These are phyloP conservation scores for Curvularia verruculosa DNA, from an alignment of 2,329 filamentous ascomycete genomes.

Conservation along the genomic window DNA sequence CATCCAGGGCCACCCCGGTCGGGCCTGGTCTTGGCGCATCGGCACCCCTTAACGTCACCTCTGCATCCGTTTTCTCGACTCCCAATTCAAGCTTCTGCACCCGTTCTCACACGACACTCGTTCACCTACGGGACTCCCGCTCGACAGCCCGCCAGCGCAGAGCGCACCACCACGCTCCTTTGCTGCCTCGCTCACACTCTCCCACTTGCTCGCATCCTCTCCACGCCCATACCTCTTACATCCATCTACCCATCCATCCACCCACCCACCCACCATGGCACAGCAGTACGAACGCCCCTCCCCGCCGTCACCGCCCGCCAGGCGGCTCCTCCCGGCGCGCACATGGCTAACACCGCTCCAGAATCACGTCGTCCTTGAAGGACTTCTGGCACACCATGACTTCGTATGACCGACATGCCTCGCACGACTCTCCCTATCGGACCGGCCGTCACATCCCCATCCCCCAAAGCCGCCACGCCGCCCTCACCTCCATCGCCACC, in stretches of 20 bases:
- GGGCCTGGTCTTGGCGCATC: conserved; percentile 18
- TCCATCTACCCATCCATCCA: not conserved
- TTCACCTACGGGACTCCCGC: conserved; percentile 6
- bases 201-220: conserved; percentile 11
- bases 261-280: conserved; percentile 36
- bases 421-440: conserved; percentile 90
- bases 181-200: conserved; percentile 19
- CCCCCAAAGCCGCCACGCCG: conserved; percentile 78
- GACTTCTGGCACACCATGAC: conserved; percentile 91
- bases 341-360: conserved; percentile 36
- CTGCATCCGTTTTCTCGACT: conserved; percentile 22
- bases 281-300: conserved; percentile 38
- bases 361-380: conserved; percentile 66
- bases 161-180: conserved; percentile 25
- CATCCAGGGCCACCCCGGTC: conserved; percentile 17
- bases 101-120: conserved; percentile 11
- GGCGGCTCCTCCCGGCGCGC: conserved; percentile 1
- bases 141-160: conserved; percentile 14
- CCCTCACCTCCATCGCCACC: conserved; percentile 86
- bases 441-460: conserved; percentile 89
- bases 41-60: conserved; percentile 29
- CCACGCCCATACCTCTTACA: not conserved
- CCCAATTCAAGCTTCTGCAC: conserved; percentile 22
- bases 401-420: conserved; percentile 82
- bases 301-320: not conserved